These are phyloP conservation scores for Candida dajiaensis DNA, from an alignment of 805 yeast genomes.

Conservation along the genomic window DNA sequence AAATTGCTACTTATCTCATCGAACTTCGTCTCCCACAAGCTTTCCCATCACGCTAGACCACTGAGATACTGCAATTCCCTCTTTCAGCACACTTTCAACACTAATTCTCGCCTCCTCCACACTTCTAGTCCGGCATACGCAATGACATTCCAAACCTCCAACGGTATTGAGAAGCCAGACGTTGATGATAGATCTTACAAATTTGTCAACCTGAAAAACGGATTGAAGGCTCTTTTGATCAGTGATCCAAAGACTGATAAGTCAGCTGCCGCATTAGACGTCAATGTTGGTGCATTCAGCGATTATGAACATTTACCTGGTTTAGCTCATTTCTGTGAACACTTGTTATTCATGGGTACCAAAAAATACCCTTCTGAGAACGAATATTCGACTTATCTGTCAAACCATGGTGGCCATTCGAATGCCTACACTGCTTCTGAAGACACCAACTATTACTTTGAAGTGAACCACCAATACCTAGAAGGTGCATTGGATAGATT, in stretches of 20 bases:
- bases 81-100: not conserved
- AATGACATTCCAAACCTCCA: conserved; percentile 19
- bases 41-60: not conserved
- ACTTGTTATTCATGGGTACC: conserved; percentile 77
- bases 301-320: conserved; percentile 65
- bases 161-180: conserved; percentile 34
- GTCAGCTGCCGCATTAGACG: conserved; percentile 76
- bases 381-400: conserved; percentile 67
- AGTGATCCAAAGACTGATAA: conserved; percentile 67
- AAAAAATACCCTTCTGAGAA: conserved; percentile 72
- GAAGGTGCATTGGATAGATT: conserved; percentile 90
- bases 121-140: not conserved
- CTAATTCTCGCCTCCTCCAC: not conserved
- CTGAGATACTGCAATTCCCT: not conserved
- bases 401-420: conserved; percentile 82
- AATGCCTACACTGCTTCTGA: conserved; percentile 90
- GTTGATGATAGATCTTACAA: conserved; percentile 75
- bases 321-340: conserved; percentile 74
- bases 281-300: conserved; percentile 68
- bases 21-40: not conserved
- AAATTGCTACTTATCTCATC: not conserved
- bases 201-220: conserved; percentile 51
- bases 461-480: conserved; percentile 66
- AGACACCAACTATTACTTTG: conserved; percentile 89
- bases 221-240: conserved; percentile 54